Conservation (phyloP, 176 grass and related monocot genomes). For the Aechmea fasciata region DNA sequence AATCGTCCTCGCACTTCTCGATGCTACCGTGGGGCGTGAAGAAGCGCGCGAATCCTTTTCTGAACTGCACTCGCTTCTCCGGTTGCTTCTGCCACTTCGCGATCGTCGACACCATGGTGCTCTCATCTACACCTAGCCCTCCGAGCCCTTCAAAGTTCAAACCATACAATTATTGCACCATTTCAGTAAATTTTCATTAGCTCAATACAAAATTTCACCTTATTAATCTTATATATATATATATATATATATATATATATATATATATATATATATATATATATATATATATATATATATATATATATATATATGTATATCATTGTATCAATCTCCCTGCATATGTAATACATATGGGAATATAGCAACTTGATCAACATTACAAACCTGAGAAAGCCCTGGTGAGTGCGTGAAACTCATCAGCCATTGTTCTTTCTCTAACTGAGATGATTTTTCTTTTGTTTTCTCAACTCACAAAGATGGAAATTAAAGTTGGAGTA, state of each 20-base stretch:
- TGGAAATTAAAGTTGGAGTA: background rate
- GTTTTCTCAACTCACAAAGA: background rate
- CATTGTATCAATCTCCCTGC: background rate
- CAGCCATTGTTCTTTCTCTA: conserved; percentile 27
- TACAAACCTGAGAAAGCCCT: conserved; percentile 82
- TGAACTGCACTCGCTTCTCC: conserved; percentile 52
- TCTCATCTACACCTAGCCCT: conserved; percentile 60
- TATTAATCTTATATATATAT: background rate
- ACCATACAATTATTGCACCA: background rate
- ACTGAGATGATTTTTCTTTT: background rate
- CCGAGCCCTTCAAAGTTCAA: conserved; percentile 60
- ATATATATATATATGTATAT: background rate
- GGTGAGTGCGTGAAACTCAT: conserved; percentile 66
- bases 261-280: background rate
- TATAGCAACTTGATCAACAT: background rate
- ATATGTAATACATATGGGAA: background rate
- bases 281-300: background rate
- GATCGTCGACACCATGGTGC: conserved; percentile 47
- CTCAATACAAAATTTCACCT: background rate
- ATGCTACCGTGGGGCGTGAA: conserved; percentile 49
- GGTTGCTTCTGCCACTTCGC: conserved; percentile 66
- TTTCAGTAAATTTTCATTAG: background rate
- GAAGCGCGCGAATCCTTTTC: conserved; percentile 44
- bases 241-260: background rate
- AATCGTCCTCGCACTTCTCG: conserved; percentile 60